Evolutionary conservation across 1,284 basidiomycete species (phyloP).

Genomic region (Sutorius eximius): DNA sequence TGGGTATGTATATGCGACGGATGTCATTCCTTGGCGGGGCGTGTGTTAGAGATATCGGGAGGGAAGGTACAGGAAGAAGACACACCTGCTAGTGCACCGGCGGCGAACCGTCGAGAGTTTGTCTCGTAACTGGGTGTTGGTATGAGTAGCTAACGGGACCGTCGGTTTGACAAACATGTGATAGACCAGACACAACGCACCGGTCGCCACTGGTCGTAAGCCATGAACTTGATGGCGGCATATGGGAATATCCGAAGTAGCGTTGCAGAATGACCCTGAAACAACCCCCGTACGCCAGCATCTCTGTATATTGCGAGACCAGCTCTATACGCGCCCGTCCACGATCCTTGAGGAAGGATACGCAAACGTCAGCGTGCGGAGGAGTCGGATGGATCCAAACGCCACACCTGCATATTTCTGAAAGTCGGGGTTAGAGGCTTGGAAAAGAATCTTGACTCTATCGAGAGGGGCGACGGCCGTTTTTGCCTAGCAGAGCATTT

Average conservation of each 20-base stretch:
- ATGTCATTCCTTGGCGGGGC: slow-evolving; percentile 68
- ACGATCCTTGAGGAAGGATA: slow-evolving; percentile 55
- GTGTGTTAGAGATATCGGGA: background rate
- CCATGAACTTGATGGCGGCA: slow-evolving; percentile 97
- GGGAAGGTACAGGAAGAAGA: background rate
- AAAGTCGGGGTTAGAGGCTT: slow-evolving; percentile 95
- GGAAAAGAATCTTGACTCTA: slow-evolving; percentile 98
- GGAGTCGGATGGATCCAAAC: slow-evolving; percentile 2
- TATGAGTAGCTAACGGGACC: slow-evolving; percentile 63
- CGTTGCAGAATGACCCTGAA: slow-evolving; percentile 96
- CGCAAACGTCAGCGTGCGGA: background rate
- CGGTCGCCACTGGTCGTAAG: slow-evolving; percentile 85
- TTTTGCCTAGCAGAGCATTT: slow-evolving; percentile 68
- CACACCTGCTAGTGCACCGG: slow-evolving; percentile 85
- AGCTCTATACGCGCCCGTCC: slow-evolving; percentile 85
- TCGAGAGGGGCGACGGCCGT: slow-evolving; percentile 97
- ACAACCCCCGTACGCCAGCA: slow-evolving; percentile 76
- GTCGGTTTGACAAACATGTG: background rate
- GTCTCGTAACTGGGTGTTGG: slow-evolving; percentile 81
- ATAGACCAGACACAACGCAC: slow-evolving; percentile 45
- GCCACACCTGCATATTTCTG: slow-evolving; percentile 84
- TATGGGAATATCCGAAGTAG: slow-evolving; percentile 85
- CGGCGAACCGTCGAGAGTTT: slow-evolving; percentile 79
- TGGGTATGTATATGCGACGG: slow-evolving; percentile 92
- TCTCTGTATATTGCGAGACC: slow-evolving; percentile 77